Base-by-base conservation (phyloP, 495 filamentous ascomycete species). In the Penicillium silybi region DNA sequence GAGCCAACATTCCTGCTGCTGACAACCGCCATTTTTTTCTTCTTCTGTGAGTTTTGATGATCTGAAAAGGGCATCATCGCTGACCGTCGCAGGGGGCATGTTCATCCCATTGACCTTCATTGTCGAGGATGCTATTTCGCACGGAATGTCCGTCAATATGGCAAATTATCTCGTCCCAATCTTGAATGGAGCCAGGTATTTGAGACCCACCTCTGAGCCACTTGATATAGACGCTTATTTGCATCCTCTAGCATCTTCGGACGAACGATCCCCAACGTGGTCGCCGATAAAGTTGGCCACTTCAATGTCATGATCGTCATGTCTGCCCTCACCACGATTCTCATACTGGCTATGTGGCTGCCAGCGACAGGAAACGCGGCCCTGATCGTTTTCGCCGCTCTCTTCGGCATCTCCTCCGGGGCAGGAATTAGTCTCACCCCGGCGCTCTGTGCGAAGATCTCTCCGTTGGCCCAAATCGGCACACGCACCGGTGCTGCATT, bases 371-470 rank as follows among this genome's bases (percentile, higher is more conserved):
- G 68, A 29, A 83, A 80, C 27, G 79, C 74, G 0, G 70, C 82
- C 3, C 77, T 79, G 34, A 80, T 90, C 41, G 64, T 78, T 18
- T 87, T 83, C 62, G 72, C 79, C 6, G 74, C 75, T 2, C 54
- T 87, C 0, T 89, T 83, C 59, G 87, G 87, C 0, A 84, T 90
- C 63, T 69, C 75, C 6, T 86, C 83, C 0, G 86, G 87, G 4
- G 80, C 84, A 11, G 83, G 80, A 58, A 76, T 89, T 41, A 78
- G 75, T 2, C 63, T 89, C 6, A 62, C 70, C 0, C 49, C 57
- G 0, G 73, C 76, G 2, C 62, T 85, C 25, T 61, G 85, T 44
- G 23, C 4, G 3, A 17, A 1, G 23, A 5, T 37, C 4, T 37
- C 34, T 13, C 34, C 34, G 3, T 4, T 37, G 4, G 4, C 2